A percentile compares a stretch with the other conserved stretches of the same genome.
Conservation (phyloP, 495 filamentous ascomycete species). For the Aspergillus kassunensis region DNA sequence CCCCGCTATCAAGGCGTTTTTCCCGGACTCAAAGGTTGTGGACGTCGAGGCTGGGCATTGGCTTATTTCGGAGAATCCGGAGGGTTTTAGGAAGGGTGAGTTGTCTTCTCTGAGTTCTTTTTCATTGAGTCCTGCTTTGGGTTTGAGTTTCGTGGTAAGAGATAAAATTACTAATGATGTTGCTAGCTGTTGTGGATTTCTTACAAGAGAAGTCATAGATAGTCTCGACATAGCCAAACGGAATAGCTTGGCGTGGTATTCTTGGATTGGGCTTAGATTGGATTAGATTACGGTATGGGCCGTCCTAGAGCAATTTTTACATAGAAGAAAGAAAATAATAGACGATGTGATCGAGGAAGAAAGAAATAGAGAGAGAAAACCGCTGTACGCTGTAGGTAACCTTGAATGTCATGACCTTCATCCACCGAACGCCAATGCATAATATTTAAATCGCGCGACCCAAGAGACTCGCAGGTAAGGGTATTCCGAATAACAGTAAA, state of each 20-base stretch:
- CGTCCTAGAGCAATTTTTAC: neutral
- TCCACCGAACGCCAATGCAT: conserved; percentile 4
- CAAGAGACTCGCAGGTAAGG: neutral
- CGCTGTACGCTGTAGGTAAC: neutral
- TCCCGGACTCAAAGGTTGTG: conserved; percentile 72
- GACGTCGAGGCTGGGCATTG: conserved; percentile 92
- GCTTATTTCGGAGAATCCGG: conserved; percentile 90
- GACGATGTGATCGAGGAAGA: too few relatives aligned
- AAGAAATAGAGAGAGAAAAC: neutral
- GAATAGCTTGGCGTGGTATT: too few relatives aligned
- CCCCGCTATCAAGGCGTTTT: conserved; percentile 83
- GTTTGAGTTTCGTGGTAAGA: too few relatives aligned
- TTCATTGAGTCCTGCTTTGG: too few relatives aligned
- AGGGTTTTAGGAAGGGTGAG: conserved; percentile 77
- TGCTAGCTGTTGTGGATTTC: conserved; percentile 39
- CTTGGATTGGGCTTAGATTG: too few relatives aligned
- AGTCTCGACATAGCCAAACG: too few relatives aligned
- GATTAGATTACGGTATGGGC: neutral
- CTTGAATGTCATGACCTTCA: neutral
- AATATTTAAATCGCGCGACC: neutral
- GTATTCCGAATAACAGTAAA: neutral
- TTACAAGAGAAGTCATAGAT: conserved; percentile 23
- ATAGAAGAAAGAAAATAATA: neutral
- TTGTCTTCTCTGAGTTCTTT: neutral
- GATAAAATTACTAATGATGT: neutral